Percentiles rank a stretch among this genome's conserved stretches.
Evolutionary conservation across 768 basidiomycete species (phyloP).

Genomic region (Amanita phalloides): DNA sequence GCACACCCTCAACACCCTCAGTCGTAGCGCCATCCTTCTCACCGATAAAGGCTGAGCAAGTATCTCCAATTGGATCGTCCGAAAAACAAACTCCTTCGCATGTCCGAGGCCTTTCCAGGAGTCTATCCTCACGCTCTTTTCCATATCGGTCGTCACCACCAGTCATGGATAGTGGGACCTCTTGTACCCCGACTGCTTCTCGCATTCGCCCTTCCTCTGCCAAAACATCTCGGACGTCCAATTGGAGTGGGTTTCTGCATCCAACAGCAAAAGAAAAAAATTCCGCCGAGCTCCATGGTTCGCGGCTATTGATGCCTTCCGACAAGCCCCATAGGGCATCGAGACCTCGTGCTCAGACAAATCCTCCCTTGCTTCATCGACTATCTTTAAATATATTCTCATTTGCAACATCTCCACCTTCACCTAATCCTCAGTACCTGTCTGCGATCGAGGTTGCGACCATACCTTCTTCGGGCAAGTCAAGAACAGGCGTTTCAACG

Average conservation of each 20-base stretch:
- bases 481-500: slow-evolving; percentile 32
- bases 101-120: slow-evolving; percentile 5
- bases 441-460: slow-evolving; percentile 29
- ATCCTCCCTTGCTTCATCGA: slow-evolving; percentile 61
- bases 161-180: not conserved
- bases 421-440: slow-evolving; percentile 10
- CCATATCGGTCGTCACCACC: not conserved
- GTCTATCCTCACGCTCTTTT: slow-evolving; percentile 4
- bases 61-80: slow-evolving; percentile 5
- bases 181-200: not conserved
- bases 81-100: slow-evolving; percentile 11
- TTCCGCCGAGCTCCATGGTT: not conserved
- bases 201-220: not conserved
- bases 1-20: slow-evolving; percentile 21
- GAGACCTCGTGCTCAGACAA: slow-evolving; percentile 40
- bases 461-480: slow-evolving; percentile 30
- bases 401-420: slow-evolving; percentile 23
- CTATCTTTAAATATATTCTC: slow-evolving; percentile 59
- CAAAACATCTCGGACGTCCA: not conserved
- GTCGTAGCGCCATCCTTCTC: slow-evolving; percentile 12
- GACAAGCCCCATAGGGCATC: not conserved
- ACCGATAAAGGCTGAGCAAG: slow-evolving; percentile 8
- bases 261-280: not conserved
- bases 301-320: not conserved
- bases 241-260: not conserved